Base-by-base conservation (phyloP, 805 yeast species). In the Lipomyces orientalis region DNA sequence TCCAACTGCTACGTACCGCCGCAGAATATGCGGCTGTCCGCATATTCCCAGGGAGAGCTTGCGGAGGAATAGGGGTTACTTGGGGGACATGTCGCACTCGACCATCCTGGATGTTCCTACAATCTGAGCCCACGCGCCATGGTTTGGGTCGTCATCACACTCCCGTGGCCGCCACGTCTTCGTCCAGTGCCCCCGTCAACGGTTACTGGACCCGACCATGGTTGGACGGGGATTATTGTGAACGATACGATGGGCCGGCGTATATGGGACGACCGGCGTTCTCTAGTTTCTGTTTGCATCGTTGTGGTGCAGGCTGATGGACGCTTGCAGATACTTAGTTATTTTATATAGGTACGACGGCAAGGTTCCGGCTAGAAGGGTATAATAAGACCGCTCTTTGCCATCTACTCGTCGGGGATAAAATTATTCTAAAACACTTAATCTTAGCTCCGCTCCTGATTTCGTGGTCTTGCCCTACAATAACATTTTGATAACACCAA, bases 91-190 rank as follows among this genome's bases (percentile, higher is more conserved):
- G n/a, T n/a, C n/a, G n/a, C n/a, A n/a, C n/a, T n/a, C n/a, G n/a
- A n/a, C n/a, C n/a, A n/a, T n/a, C n/a, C n/a, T n/a, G n/a, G n/a
- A n/a, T 35, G 39, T 12, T 2, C 4, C 54, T 25, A 2, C 54
- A 49, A 12, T 4, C 8, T 2, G 19, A 49, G n/a, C 25, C 54
- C 54, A 49, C 54, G 54, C 10, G 22, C 54, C 54, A 49, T 16
- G n/a, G 54, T 16, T 49, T 49, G 54, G 25, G 8, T 51, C 33
- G 31, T 51, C 19, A 51, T 51, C 55, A 22, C 55, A 51, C 55
- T 4, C 49, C 55, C 55, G 55, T 51, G 55, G 55, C 55, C 31
- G 55, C 55, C 55, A 51, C 33, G 55, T 22, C 55, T 51, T 51
- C 55, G 33, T 51, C 55, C 55, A 22, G 29, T 25, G 31, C 22